Base-by-base conservation (phyloP, 192 early-diverging fungal genomes). In the Entophlyctis luteolus region DNA sequence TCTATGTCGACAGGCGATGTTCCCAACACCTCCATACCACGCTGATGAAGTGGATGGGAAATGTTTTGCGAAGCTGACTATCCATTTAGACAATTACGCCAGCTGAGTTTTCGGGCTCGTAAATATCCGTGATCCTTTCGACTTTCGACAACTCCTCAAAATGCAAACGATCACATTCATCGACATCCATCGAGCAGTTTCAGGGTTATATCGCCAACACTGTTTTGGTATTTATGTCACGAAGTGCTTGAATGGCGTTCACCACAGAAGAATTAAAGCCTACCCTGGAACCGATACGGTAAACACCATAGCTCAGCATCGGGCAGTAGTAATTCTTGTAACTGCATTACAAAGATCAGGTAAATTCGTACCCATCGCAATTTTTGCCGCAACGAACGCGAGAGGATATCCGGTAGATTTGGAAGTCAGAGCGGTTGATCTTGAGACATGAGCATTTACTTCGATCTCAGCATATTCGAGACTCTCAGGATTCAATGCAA, bases 191-290 rank as follows among this genome's bases (percentile, higher is more conserved):
- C 14, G 93, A 96, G 25, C 96, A 94, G 1, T 94, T 98, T 75
- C 96, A 94, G 14, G 95, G 95, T 75, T 98, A 98, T 78, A 96
- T 98, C 65, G 96, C 87, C 94, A 96, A 95, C 18, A 98, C 80
- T 0, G 95, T 98, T 71, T 87, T 87, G 69, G 85, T 82, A 52
- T 91, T 91, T 29, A 90, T 68, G 33, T 84, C 71, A 28, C 91
- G 89, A 10, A 98, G 83, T 18, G 68, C 53, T 52, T 91, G 92
- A 73, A 93, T 93, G 35, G 60, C 52, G 20, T 62, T 53, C 6
- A 83, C 80, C 14, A 77, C 80, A 54, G 89, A 93, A 92, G 93
- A 95, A 77, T 96, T 93, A 75, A 98, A 98, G 75, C 95, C 94
- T 18, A 98, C 96, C 39, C 88, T 90, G 12, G 92, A 93, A 27